These are phyloP conservation scores for Teratosphaeriaceae sp. DNA, from an alignment of 2,329 filamentous ascomycete species.

Conservation along the genomic window DNA sequence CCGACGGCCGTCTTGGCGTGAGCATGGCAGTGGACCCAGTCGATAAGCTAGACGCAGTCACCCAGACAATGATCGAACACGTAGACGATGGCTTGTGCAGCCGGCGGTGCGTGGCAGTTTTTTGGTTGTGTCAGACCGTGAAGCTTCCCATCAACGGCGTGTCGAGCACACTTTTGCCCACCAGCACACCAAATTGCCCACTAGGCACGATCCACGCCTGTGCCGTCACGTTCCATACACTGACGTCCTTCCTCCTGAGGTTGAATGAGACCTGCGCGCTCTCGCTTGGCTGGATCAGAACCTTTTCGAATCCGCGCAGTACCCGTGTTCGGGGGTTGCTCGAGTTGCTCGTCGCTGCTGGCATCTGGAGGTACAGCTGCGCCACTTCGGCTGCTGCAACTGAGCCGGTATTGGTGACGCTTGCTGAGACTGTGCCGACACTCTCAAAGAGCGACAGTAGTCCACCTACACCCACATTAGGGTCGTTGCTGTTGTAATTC, in stretches of 20 bases:
- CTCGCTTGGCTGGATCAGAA: constrained; percentile 22
- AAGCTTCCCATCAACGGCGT: constrained; percentile 23
- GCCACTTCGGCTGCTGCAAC: constrained; percentile 47
- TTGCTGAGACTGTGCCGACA: constrained; percentile 43
- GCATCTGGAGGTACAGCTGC: constrained; percentile 38
- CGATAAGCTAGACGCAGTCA: no score
- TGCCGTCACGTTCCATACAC: constrained; percentile 42
- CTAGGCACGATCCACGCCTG: constrained; percentile 47
- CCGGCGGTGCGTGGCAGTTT: no score
- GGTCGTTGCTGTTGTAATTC: constrained; percentile 18
- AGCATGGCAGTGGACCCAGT: no score
- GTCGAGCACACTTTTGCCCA: constrained; percentile 36
- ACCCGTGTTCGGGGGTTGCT: constrained; percentile 30
- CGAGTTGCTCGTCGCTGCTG: constrained; percentile 44
- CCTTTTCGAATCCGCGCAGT: constrained; percentile 29
- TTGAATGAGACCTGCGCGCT: constrained; percentile 29
- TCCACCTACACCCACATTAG: constrained; percentile 20
- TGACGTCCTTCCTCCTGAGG: constrained; percentile 40
- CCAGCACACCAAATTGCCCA: constrained; percentile 39
- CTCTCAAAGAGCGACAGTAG: constrained; percentile 40
- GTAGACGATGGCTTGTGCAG: no score
- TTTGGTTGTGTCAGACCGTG: neutral
- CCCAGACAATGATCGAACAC: no score
- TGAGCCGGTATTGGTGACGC: constrained; percentile 46
- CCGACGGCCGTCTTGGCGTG: no score